Evolutionary conservation across 2,329 filamentous ascomycete genomes (phyloP).

Genomic region (Macrophomina pseudophaseolina): DNA sequence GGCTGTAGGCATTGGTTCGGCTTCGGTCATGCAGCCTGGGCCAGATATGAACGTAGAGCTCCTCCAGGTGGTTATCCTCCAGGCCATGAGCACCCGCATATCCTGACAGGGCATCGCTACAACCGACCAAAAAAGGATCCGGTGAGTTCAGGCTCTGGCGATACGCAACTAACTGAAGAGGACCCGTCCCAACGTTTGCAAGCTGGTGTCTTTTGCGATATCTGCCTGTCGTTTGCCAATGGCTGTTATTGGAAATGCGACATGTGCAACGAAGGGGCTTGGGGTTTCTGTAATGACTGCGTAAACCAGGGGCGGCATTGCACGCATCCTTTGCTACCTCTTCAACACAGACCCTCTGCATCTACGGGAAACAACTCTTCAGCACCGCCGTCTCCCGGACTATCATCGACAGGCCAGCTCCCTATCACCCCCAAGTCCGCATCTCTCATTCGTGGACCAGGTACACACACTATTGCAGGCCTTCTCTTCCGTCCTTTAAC

Average conservation of each 20-base stretch:
- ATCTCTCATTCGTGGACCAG: constrained; percentile 47
- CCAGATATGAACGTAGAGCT: constrained; percentile 62
- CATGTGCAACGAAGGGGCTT: constrained; percentile 87
- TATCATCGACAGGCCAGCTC: constrained; percentile 36
- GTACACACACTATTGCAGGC: constrained; percentile 40
- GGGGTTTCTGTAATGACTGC: constrained; percentile 90
- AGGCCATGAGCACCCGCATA: constrained; percentile 56
- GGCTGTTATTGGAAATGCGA: constrained; percentile 90
- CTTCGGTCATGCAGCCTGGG: constrained; percentile 75
- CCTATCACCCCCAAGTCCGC: constrained; percentile 26
- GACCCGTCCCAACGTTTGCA: constrained; percentile 72
- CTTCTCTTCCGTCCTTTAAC: constrained; percentile 67
- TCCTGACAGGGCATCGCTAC: constrained; percentile 56
- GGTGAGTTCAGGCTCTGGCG: constrained; percentile 15
- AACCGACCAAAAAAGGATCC: constrained; percentile 31
- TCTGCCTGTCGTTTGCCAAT: constrained; percentile 75
- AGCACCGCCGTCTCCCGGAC: constrained; percentile 39
- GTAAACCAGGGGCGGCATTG: constrained; percentile 83
- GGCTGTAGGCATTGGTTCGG: constrained; percentile 90
- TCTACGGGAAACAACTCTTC: constrained; percentile 28
- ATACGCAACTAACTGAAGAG: constrained; percentile 50
- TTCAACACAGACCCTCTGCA: constrained; percentile 62
- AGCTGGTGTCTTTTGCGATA: constrained; percentile 82
- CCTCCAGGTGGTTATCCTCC: constrained; percentile 48
- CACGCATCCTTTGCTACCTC: constrained; percentile 78